A percentile compares a stretch with the other conserved stretches of the same genome.
These are phyloP conservation scores for Brassica hybrid DNA, from an alignment of 441 rosid species.

Conservation along the genomic window DNA sequence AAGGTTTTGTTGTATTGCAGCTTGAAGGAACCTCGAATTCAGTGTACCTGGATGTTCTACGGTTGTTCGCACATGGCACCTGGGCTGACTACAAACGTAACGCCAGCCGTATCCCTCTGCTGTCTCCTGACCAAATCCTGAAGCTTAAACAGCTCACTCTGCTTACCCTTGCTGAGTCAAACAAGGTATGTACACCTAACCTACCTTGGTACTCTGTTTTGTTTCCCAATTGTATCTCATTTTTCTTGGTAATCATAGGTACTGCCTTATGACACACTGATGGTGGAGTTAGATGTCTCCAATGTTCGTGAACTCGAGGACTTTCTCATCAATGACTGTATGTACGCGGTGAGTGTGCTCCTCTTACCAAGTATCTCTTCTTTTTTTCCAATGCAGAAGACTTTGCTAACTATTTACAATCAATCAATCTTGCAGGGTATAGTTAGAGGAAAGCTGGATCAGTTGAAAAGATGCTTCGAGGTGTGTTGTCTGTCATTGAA, in stretches of 20 bases:
- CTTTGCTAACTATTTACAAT: neutral
- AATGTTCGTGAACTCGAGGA: constrained; percentile 99
- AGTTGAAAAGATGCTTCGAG: constrained; percentile 95
- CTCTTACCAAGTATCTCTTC: neutral
- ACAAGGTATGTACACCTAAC: constrained; percentile 47
- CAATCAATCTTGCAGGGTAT: constrained; percentile 52
- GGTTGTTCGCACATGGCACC: constrained; percentile 90
- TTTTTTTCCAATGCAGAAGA: neutral
- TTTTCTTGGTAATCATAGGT: constrained; percentile 57
- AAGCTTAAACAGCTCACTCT: constrained; percentile 97
- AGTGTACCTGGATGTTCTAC: constrained; percentile 60
- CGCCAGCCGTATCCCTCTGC: constrained; percentile 53
- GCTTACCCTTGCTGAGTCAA: constrained; percentile 89
- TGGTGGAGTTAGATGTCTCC: constrained; percentile 86
- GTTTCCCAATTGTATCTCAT: neutral
- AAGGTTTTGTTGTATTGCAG: constrained; percentile 48
- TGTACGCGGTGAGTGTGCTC: constrained; percentile 76
- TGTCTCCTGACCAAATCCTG: constrained; percentile 83
- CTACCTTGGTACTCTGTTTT: neutral
- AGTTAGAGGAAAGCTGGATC: constrained; percentile 98
- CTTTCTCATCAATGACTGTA: constrained; percentile 98
- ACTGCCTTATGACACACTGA: constrained; percentile 81
- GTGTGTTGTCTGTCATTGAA: constrained; percentile 42
- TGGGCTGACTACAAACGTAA: constrained; percentile 93
- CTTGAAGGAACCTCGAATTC: constrained; percentile 80